A percentile compares a stretch with the other conserved stretches of the same genome.
Evolutionary conservation across 2,329 filamentous ascomycete species (phyloP).

Genomic region (Colletotrichum chlorophyti): DNA sequence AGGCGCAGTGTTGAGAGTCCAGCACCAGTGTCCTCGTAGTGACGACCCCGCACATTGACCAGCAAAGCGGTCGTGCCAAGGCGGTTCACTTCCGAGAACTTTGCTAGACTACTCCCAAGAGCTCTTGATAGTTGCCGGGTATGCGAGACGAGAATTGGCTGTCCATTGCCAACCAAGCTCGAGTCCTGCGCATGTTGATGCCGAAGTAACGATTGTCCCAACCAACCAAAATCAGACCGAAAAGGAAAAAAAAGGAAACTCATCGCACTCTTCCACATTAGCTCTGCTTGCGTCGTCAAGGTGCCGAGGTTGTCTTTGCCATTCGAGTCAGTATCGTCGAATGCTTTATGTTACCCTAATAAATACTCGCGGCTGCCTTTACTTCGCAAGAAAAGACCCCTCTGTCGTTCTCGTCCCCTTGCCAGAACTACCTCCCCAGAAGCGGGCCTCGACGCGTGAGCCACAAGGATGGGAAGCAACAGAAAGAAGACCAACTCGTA

Average conservation of each 20-base stretch:
- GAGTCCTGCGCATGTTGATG: neutral
- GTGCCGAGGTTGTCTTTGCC: neutral
- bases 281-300: neutral
- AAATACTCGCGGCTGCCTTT: neutral
- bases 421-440: conserved; percentile 43
- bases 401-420: conserved; percentile 15
- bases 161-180: neutral
- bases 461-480: conserved; percentile 34
- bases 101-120: conserved; percentile 4
- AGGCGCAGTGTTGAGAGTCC: conserved; percentile 25
- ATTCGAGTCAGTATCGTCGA: neutral
- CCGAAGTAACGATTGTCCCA: conserved; percentile 4
- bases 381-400: neutral
- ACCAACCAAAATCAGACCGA: conserved; percentile 18
- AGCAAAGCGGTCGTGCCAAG: neutral
- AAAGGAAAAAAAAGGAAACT: conserved; percentile 11
- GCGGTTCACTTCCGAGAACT: neutral
- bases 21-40: neutral
- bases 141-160: neutral
- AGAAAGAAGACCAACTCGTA: conserved; percentile 23
- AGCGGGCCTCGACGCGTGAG: conserved; percentile 36
- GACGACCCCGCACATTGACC: neutral
- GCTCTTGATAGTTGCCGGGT: conserved; percentile 1
- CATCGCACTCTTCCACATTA: conserved; percentile 12
- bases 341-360: neutral